phyloP scores from a whole-genome alignment of 805 yeast species.

The Wickerhamomyces pijperi region DNA sequence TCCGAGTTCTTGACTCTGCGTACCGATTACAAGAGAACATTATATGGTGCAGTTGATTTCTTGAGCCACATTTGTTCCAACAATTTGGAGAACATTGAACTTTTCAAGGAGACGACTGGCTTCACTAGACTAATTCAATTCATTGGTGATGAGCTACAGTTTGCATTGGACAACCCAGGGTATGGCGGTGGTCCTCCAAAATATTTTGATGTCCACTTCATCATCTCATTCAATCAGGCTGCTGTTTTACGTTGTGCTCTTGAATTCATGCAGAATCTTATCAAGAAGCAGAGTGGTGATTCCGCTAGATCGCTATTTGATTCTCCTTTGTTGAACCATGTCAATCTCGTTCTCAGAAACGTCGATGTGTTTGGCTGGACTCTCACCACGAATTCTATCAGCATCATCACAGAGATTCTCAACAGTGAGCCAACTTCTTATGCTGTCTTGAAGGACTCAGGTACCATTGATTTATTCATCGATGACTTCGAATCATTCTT shows the following conservation, averaged over 20 bases:
- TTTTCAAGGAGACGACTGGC: conserved; percentile 60
- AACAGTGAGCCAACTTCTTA: conserved; percentile 90
- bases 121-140: conserved; percentile 48
- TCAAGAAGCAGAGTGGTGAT: conserved; percentile 73
- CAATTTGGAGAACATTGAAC: conserved; percentile 38
- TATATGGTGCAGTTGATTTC: conserved; percentile 54
- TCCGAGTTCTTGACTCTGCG: conserved; percentile 47
- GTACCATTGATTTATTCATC: conserved; percentile 54
- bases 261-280: conserved; percentile 50
- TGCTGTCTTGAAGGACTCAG: conserved; percentile 67
- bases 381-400: conserved; percentile 48
- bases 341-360: conserved; percentile 47
- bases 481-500: conserved; percentile 45
- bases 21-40: conserved; percentile 40
- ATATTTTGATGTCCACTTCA: conserved; percentile 36
- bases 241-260: conserved; percentile 47
- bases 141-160: conserved; percentile 51
- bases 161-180: conserved; percentile 48
- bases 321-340: conserved; percentile 56
- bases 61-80: conserved; percentile 26
- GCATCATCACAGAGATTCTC: conserved; percentile 56
- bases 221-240: conserved; percentile 49
- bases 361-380: conserved; percentile 57
- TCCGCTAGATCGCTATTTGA: conserved; percentile 78
- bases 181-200: conserved; percentile 50